Evolutionary conservation across 2,329 filamentous ascomycete species (phyloP).

Genomic region (Geoglossum cookeanum): DNA sequence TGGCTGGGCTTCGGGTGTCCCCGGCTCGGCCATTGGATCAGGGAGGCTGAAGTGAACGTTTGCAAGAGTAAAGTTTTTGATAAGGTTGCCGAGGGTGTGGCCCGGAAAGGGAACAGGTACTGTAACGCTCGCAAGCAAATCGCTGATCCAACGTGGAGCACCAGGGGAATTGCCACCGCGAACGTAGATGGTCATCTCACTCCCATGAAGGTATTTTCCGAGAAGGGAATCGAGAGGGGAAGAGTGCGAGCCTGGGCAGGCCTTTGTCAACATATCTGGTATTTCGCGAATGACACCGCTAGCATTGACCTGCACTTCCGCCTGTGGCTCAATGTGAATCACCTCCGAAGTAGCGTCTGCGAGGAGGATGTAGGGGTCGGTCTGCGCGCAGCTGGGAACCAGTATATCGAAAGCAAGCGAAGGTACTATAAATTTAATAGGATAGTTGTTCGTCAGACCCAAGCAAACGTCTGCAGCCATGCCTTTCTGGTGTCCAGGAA

Average conservation of each 20-base stretch:
- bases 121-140: slow-evolving; percentile 63
- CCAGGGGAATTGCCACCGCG: slow-evolving; percentile 52
- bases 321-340: slow-evolving; percentile 47
- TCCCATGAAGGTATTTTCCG: slow-evolving; percentile 61
- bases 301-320: slow-evolving; percentile 48
- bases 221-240: slow-evolving; percentile 76
- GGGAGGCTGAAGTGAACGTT: slow-evolving; percentile 78
- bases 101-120: slow-evolving; percentile 74
- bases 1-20: slow-evolving; percentile 52
- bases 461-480: slow-evolving; percentile 68
- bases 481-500: slow-evolving; percentile 35
- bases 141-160: slow-evolving; percentile 65
- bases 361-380: slow-evolving; percentile 57
- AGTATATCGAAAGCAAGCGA: slow-evolving; percentile 68
- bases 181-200: slow-evolving; percentile 62
- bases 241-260: slow-evolving; percentile 56
- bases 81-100: slow-evolving; percentile 58
- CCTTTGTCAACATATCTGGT: slow-evolving; percentile 49
- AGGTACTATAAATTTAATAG: slow-evolving; percentile 57
- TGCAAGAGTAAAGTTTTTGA: slow-evolving; percentile 72
- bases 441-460: slow-evolving; percentile 54
- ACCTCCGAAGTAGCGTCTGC: slow-evolving; percentile 53
- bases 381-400: slow-evolving; percentile 57
- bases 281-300: slow-evolving; percentile 54
- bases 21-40: slow-evolving; percentile 57